Percentiles rank a stretch among this genome's conserved stretches.
Evolutionary conservation across 805 yeast species (phyloP).

Genomic region (Aciculoconidium aculeatum): DNA sequence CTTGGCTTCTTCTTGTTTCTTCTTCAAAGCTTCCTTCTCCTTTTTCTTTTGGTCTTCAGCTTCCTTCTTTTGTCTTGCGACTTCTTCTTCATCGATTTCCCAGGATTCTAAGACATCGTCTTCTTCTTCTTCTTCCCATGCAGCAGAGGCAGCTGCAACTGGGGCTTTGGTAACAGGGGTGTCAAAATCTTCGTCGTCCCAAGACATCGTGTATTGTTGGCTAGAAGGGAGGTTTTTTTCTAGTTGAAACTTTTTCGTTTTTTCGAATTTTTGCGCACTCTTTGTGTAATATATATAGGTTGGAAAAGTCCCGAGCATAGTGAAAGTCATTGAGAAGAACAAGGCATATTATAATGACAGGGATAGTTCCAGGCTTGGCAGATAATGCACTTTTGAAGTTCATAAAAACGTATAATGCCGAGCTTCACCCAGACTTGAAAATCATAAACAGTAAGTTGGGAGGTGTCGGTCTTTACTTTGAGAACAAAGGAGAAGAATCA

Average conservation of each 20-base stretch:
- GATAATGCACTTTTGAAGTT: too few species aligned
- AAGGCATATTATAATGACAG: not conserved
- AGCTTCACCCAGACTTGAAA: slow-evolving; percentile 11
- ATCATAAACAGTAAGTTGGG: slow-evolving; percentile 21
- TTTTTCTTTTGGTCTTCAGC: slow-evolving; percentile 36
- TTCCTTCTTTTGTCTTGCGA: slow-evolving; percentile 41
- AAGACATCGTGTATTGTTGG: slow-evolving; percentile 41
- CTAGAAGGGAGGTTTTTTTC: too few species aligned
- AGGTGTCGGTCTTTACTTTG: slow-evolving; percentile 26
- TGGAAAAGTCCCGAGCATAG: too few species aligned
- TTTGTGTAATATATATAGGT: too few species aligned
- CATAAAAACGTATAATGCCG: slow-evolving; percentile 8
- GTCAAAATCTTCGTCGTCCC: slow-evolving; percentile 91
- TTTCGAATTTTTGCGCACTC: too few species aligned
- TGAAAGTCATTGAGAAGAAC: too few species aligned
- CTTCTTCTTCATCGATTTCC: slow-evolving; percentile 80
- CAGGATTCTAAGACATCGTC: slow-evolving; percentile 79
- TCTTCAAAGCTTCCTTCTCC: slow-evolving; percentile 40
- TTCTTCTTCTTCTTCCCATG: slow-evolving; percentile 71
- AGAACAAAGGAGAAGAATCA: slow-evolving; percentile 1
- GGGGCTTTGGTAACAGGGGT: slow-evolving; percentile 44
- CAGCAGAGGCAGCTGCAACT: slow-evolving; percentile 47
- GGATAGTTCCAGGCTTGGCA: slow-evolving; percentile 5
- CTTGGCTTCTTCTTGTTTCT: slow-evolving; percentile 40
- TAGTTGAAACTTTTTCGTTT: too few species aligned